These are phyloP conservation scores for Microcera coccophila DNA, from an alignment of 2,329 filamentous ascomycete species.

Conservation along the genomic window DNA sequence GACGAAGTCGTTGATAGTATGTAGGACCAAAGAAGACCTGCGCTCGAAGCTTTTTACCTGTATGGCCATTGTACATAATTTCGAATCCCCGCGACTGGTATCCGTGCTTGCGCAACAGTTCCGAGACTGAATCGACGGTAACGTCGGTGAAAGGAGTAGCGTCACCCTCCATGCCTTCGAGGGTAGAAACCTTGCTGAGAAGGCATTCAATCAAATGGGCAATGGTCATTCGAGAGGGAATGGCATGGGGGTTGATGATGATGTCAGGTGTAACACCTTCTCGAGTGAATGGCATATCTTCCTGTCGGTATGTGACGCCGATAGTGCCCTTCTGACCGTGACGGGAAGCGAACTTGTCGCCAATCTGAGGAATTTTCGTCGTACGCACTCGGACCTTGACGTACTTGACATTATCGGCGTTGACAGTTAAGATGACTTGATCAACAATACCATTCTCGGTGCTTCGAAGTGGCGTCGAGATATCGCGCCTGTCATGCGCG, in stretches of 20 bases:
- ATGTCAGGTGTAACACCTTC: conserved; percentile 92
- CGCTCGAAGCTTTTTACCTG: conserved; percentile 84
- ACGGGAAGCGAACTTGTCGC: conserved; percentile 98
- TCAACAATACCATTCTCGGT: conserved; percentile 98
- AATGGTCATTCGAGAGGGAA: conserved; percentile 99
- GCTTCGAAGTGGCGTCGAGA: conserved; percentile 88
- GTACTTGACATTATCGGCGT: conserved; percentile 88
- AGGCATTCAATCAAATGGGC: conserved; percentile 99
- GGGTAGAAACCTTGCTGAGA: conserved; percentile 88
- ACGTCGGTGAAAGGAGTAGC: conserved; percentile 97
- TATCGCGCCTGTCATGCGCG: conserved; percentile 87
- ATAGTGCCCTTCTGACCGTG: conserved; percentile 99
- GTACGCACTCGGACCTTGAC: conserved; percentile 97
- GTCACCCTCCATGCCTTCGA: conserved; percentile 93
- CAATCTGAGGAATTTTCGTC: conserved; percentile 97
- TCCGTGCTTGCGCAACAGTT: conserved; percentile 79
- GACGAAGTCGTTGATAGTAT: conserved; percentile 96
- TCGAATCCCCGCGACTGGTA: conserved; percentile 98
- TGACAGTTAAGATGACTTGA: conserved; percentile 88
- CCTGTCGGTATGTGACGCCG: conserved; percentile 94
- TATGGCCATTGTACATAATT: conserved; percentile 98
- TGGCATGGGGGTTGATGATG: conserved; percentile 99
- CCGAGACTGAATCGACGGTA: conserved; percentile 89
- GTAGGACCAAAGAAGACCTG: conserved; percentile 97
- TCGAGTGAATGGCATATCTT: conserved; percentile 96